A percentile compares a stretch with the other conserved stretches of the same genome.
Conservation (phyloP, 1,139 yeast species). For the Geotrichum klebahnii region DNA sequence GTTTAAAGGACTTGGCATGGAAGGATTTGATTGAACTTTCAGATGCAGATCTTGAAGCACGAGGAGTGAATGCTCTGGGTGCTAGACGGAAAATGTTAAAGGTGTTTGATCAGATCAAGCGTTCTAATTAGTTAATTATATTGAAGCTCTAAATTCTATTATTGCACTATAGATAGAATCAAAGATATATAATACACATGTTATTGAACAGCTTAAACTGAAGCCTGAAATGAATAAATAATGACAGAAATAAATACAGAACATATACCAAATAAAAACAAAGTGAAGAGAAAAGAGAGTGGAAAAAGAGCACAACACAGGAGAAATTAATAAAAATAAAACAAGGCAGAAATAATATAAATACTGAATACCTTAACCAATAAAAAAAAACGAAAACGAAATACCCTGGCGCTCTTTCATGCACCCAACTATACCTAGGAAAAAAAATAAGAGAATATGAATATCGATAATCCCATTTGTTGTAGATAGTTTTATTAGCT, state of each 20-base stretch:
- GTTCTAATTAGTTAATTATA: slow-evolving; percentile 30
- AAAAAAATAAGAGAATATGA: background rate
- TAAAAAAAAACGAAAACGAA: too few species aligned
- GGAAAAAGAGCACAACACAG: background rate
- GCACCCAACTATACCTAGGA: background rate
- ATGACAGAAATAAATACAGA: too few species aligned
- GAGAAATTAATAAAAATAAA: too few species aligned
- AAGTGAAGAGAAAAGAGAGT: background rate
- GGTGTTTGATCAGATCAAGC: slow-evolving; percentile 79
- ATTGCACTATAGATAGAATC: too few species aligned
- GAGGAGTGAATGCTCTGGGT: slow-evolving; percentile 90
- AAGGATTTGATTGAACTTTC: slow-evolving; percentile 64
- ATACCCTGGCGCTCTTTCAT: too few species aligned
- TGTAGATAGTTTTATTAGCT: background rate
- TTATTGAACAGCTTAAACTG: too few species aligned
- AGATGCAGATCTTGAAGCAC: slow-evolving; percentile 64
- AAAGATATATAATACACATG: too few species aligned
- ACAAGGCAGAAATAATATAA: background rate
- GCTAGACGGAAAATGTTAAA: slow-evolving; percentile 89
- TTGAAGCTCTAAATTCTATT: too few species aligned
- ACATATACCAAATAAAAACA: too few species aligned
- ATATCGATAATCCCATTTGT: background rate
- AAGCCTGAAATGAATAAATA: too few species aligned
- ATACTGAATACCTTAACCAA: background rate
- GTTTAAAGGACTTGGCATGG: slow-evolving; percentile 75